Base-by-base conservation (phyloP, 192 early-diverging fungal species). In the Dissophora ornata region DNA sequence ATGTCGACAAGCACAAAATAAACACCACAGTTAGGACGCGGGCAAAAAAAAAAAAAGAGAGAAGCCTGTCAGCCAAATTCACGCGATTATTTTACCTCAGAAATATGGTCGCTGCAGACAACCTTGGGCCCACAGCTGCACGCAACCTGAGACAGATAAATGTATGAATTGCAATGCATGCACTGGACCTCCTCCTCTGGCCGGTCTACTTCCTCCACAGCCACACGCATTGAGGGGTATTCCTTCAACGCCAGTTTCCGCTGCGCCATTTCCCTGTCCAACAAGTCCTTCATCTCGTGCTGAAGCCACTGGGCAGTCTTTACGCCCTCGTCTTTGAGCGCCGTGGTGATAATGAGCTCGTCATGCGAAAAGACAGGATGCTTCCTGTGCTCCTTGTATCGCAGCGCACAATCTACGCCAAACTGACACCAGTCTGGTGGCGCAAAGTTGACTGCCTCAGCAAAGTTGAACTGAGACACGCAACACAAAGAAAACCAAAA, bases 381-480 rank as follows among this genome's bases (percentile, higher is more conserved):
- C 30, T 93, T 88, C 32, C 79, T 81, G 67, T 91, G 93, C 58
- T 86, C 82, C 58, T 91, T 88, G 83, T 98, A 98, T 33, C 91
- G 89, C 47, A 86, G 69, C 6, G 90, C 91, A 69, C 95, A 96
- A n/a, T 87, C 85, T 1, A 88, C 59, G 36, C 94, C 97, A 65
- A 82, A 90, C 4, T 91, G 86, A 52, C 95, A 82, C 97, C 97
- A 98, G 71, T 97, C 92, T 4, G 92, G 85, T 9, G 92, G 86
- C 11, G 97, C 95, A 89, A 98, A 98, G 80, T 98, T 98, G 26
- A 98, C 97, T 0, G 97, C 96, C 79, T 98, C 97, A 44, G 92
- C 92, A 78, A 94, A 94, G 80, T 98, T 98, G 78, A 97, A 92
- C 82, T 92, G 50, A 8, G 32, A 22, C 16, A 11, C 18, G n/a